Evolutionary conservation across 1,284 basidiomycete genomes (phyloP), one percentile per base, ranked within the genome.

Genomic region (Ustilago crameri): DNA sequence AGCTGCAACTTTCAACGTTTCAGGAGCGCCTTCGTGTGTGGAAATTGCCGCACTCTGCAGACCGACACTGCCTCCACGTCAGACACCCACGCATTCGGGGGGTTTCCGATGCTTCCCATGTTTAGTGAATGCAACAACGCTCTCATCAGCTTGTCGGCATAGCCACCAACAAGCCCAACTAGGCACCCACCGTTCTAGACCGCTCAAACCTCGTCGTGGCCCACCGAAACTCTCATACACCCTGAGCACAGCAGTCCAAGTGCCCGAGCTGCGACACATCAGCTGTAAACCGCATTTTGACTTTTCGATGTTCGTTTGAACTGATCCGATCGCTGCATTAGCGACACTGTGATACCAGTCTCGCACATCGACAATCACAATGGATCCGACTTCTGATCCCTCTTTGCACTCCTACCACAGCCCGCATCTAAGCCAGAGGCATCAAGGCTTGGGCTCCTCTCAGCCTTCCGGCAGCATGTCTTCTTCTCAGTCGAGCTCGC

Each of bases 371-470:
- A 17, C 35, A 5, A 9, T 15, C 40, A 51, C 17, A 32, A 57
- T 56, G 46, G 54, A 60, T 14, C 53, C 64, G 18, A 53, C 57
- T 37, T 67, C 53, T 5, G 61, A 64, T 37, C 26, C 61, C 22
- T 44, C 57, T 7, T 40, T 53, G 17, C 58, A 52, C 9, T 53
- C 59, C 34, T 44, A 56, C 23, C 57, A 59, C 37, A 51, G 55
- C 26, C 53, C 50, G 26, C 55, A 55, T 27, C 63, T 51, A 20
- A 40, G 43, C 9, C 63, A 59, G 44, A 47, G 56, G 7, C 51
- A 48, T 35, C 60, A 51, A 20, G 46, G 43, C 17, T 26, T 66
- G 14, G 49, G 42, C 18, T 17, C 63, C 14, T 44, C 48, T 0
- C 57, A 51, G 9, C 37, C 51, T 10, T 45, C 51, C 8, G 57